These are phyloP conservation scores for Colletotrichum acutatum DNA, from an alignment of 2,329 filamentous ascomycete species.

Conservation along the genomic window DNA sequence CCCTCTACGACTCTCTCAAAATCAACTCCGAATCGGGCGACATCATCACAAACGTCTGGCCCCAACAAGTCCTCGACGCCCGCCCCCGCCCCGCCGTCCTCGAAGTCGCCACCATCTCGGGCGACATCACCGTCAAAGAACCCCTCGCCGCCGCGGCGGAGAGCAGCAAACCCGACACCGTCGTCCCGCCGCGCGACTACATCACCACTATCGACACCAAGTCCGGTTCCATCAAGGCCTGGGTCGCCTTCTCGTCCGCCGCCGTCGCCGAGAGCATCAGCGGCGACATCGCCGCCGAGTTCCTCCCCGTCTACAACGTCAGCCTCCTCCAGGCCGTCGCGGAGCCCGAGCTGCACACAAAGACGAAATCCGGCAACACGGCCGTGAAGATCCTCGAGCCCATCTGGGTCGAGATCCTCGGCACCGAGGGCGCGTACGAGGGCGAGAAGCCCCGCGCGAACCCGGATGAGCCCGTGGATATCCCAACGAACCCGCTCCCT, in stretches of 20 bases:
- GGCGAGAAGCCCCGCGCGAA: slow-evolving; percentile 24
- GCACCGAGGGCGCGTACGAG: slow-evolving; percentile 24
- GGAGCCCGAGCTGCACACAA: slow-evolving; percentile 50
- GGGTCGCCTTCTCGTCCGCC: slow-evolving; percentile 51
- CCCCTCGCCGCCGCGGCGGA: slow-evolving; percentile 44
- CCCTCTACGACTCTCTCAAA: slow-evolving; percentile 60
- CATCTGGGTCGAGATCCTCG: slow-evolving; percentile 49
- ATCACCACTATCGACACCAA: slow-evolving; percentile 54
- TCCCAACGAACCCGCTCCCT: slow-evolving; percentile 30
- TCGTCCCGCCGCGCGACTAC: slow-evolving; percentile 59
- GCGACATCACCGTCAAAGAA: slow-evolving; percentile 53
- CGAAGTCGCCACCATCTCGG: slow-evolving; percentile 55
- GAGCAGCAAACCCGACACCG: slow-evolving; percentile 36
- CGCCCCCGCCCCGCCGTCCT: slow-evolving; percentile 53
- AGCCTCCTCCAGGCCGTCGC: slow-evolving; percentile 31
- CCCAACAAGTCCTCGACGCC: slow-evolving; percentile 50
- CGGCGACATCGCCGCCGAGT: slow-evolving; percentile 51
- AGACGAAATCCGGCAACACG: slow-evolving; percentile 56
- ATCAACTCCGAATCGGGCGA: slow-evolving; percentile 57
- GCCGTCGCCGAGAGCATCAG: slow-evolving; percentile 52
- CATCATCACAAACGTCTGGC: slow-evolving; percentile 52
- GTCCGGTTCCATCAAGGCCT: slow-evolving; percentile 55
- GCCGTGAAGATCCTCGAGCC: slow-evolving; percentile 55
- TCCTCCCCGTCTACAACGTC: slow-evolving; percentile 56
- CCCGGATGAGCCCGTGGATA: slow-evolving; percentile 35